Conservation (phyloP, 2,329 filamentous ascomycete genomes). For the Colletotrichum eleusines region DNA sequence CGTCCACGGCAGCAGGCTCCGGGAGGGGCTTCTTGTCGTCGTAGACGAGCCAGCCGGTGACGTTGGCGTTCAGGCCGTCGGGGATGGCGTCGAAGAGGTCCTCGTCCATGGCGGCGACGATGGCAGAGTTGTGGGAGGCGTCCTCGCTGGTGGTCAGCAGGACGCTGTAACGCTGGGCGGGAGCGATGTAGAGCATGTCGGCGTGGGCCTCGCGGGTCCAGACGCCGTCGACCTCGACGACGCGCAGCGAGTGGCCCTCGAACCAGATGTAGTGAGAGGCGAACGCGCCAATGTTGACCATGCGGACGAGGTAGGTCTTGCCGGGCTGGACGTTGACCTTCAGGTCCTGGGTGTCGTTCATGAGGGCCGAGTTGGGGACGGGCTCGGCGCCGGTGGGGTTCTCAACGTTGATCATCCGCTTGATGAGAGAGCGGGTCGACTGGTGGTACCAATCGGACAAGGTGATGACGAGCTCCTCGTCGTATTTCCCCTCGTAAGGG, state of each 20-base stretch:
- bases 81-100: conserved; percentile 59
- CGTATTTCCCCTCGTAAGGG: conserved; percentile 61
- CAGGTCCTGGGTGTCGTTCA: conserved; percentile 63
- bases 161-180: conserved; percentile 63
- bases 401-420: conserved; percentile 59
- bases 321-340: conserved; percentile 59
- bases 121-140: conserved; percentile 60
- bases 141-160: conserved; percentile 61
- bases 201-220: conserved; percentile 60
- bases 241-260: conserved; percentile 58
- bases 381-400: conserved; percentile 67
- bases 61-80: conserved; percentile 61
- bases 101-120: conserved; percentile 59
- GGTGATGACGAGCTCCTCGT: conserved; percentile 68
- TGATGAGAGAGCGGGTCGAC: conserved; percentile 62
- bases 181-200: conserved; percentile 59
- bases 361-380: conserved; percentile 63
- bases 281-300: conserved; percentile 67
- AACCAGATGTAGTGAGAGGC: conserved; percentile 61
- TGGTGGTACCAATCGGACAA: conserved; percentile 72
- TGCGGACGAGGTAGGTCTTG: conserved; percentile 65
- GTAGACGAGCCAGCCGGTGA: conserved; percentile 53
- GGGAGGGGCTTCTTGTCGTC: conserved; percentile 46
- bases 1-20: conserved; percentile 51
- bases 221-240: conserved; percentile 65